Evolutionary conservation across 2,329 filamentous ascomycete species (phyloP).

Genomic region (Colletotrichum sublineola): DNA sequence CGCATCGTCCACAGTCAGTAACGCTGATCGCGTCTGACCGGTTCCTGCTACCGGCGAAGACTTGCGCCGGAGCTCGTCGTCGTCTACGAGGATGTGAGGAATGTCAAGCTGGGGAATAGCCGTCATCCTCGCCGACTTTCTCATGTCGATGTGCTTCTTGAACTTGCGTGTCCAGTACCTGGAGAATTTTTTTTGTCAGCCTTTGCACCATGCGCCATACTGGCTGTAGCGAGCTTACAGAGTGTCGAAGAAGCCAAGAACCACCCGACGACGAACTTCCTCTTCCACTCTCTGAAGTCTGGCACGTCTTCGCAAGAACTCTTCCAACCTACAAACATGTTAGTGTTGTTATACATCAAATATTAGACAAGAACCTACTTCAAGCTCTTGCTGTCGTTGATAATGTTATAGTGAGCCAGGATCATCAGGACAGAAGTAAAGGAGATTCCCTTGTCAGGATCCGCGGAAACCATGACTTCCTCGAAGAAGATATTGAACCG

Average conservation of each 20-base stretch:
- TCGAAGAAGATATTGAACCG: slow-evolving; percentile 97
- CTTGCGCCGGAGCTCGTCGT: slow-evolving; percentile 59
- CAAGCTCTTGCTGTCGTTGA: slow-evolving; percentile 96
- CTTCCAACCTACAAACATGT: slow-evolving; percentile 77
- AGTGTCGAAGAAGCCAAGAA: slow-evolving; percentile 96
- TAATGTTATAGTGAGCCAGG: slow-evolving; percentile 97
- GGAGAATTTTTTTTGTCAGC: slow-evolving; percentile 7
- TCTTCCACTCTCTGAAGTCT: slow-evolving; percentile 95
- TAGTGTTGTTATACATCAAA: neutral
- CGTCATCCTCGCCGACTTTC: slow-evolving; percentile 82
- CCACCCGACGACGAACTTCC: slow-evolving; percentile 88
- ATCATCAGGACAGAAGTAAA: slow-evolving; percentile 96
- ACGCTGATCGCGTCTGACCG: slow-evolving; percentile 48
- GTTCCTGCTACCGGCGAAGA: slow-evolving; percentile 44
- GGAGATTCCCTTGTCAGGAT: slow-evolving; percentile 88
- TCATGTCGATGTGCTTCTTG: slow-evolving; percentile 79
- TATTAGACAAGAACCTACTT: slow-evolving; percentile 64
- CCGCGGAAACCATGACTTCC: slow-evolving; percentile 93
- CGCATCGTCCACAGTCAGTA: slow-evolving; percentile 54
- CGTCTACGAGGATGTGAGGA: slow-evolving; percentile 91
- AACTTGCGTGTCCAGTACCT: slow-evolving; percentile 88
- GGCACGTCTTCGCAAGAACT: slow-evolving; percentile 91
- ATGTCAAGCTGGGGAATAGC: slow-evolving; percentile 83
- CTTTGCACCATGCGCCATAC: slow-evolving; percentile 41
- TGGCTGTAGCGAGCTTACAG: slow-evolving; percentile 63